These are phyloP conservation scores for Cladorrhinum samala DNA, from an alignment of 495 filamentous ascomycete species.

Conservation along the genomic window DNA sequence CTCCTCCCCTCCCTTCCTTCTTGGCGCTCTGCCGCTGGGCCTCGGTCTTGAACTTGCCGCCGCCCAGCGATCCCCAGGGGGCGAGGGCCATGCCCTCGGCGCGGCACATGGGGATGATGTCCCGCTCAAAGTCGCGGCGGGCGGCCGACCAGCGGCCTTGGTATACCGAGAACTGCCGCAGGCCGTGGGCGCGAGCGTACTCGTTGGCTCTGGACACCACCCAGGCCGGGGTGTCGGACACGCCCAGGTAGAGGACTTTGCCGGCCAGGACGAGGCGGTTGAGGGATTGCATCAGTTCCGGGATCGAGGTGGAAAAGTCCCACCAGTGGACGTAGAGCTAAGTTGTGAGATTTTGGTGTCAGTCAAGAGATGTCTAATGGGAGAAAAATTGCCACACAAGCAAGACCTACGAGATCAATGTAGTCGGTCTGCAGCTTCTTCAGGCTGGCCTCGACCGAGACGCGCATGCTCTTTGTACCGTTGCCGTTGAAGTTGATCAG, in stretches of 20 bases:
- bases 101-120: background rate
- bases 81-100: background rate
- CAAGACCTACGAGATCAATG: constrained; percentile 46
- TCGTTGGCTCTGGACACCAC: constrained; percentile 54
- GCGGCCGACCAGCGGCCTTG: background rate
- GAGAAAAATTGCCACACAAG: no score
- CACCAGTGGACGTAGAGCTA: constrained; percentile 55
- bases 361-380: no score
- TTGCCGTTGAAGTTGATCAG: constrained; percentile 25
- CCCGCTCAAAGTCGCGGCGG: background rate
- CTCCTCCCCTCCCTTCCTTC: no score
- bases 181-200: constrained; percentile 54
- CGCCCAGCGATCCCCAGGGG: background rate
- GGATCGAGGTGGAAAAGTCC: constrained; percentile 54
- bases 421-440: constrained; percentile 60
- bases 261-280: constrained; percentile 52
- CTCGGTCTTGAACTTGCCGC: background rate
- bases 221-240: constrained; percentile 61
- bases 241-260: constrained; percentile 60
- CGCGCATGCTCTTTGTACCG: constrained; percentile 34
- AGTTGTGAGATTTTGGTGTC: no score
- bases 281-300: constrained; percentile 57
- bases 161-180: constrained; percentile 33
- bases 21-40: background rate
- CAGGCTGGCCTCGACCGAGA: constrained; percentile 50